Conservation (phyloP, 2,329 filamentous ascomycete genomes). For the Phialophora chinensis region DNA sequence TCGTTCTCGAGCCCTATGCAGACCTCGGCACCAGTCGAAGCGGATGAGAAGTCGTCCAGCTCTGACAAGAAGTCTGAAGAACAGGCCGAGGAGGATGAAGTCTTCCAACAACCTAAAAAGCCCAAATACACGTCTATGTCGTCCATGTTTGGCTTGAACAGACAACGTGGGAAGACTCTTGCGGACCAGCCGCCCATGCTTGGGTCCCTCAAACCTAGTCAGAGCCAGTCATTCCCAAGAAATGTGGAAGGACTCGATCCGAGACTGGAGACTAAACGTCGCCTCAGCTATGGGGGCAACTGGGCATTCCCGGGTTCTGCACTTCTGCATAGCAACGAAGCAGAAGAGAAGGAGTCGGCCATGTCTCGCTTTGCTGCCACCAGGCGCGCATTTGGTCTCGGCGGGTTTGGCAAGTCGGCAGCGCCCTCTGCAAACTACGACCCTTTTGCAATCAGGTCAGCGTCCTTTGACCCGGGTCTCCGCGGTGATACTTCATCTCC, state of each 20-base stretch:
- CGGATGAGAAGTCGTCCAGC: conserved; percentile 45
- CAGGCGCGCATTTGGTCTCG: conserved; percentile 49
- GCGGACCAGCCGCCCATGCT: conserved; percentile 63
- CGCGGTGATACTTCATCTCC: conserved; percentile 52
- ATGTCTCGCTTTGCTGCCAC: conserved; percentile 43
- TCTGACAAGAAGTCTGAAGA: conserved; percentile 41
- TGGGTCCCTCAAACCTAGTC: conserved; percentile 63
- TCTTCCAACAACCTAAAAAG: conserved; percentile 30
- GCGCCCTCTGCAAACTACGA: conserved; percentile 51
- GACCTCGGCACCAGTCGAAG: conserved; percentile 47
- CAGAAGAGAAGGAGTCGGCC: conserved; percentile 43
- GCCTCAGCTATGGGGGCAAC: conserved; percentile 63
- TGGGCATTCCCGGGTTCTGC: conserved; percentile 56
- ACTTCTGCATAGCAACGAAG: conserved; percentile 50
- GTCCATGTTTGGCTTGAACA: conserved; percentile 62
- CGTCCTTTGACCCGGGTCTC: conserved; percentile 55
- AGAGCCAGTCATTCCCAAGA: conserved; percentile 69
- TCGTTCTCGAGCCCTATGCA: conserved; percentile 57
- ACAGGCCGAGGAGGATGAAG: conserved; percentile 25
- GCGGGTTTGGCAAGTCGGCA: conserved; percentile 43
- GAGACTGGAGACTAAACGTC: conserved; percentile 55
- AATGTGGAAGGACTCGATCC: conserved; percentile 60
- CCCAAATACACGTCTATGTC: conserved; percentile 42
- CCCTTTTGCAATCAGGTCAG: conserved; percentile 54
- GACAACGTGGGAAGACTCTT: conserved; percentile 66